Percentiles rank a stretch among this genome's conserved stretches.
phyloP scores from a whole-genome alignment of 495 filamentous ascomycete species.

The Friedmanniomyces endolithicus region DNA sequence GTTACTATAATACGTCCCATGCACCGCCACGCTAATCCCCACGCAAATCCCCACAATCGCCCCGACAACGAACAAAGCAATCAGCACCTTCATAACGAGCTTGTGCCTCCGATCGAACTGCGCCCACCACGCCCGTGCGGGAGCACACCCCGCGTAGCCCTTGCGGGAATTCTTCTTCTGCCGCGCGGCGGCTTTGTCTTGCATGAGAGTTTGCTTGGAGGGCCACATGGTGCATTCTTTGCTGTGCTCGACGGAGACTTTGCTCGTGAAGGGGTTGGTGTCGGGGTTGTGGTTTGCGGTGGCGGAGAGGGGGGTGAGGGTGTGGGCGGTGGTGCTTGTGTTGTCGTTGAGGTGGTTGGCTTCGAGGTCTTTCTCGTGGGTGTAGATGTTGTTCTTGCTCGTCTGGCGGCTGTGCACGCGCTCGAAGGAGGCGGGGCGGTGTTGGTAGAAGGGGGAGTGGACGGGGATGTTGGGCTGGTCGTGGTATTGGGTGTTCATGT shows the following conservation, averaged over 20 bases:
- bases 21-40: slow-evolving; percentile 48
- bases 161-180: slow-evolving; percentile 21
- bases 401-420: slow-evolving; percentile 21
- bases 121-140: slow-evolving; percentile 30
- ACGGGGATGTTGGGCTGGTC: slow-evolving; percentile 9
- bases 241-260: slow-evolving; percentile 26
- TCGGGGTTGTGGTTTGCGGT: not conserved
- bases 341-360: not conserved
- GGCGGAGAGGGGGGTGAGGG: slow-evolving; percentile 2
- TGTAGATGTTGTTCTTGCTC: slow-evolving; percentile 22
- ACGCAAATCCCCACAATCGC: slow-evolving; percentile 49
- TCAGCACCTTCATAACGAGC: slow-evolving; percentile 39
- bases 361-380: slow-evolving; percentile 32
- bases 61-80: slow-evolving; percentile 46
- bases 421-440: slow-evolving; percentile 42
- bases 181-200: slow-evolving; percentile 23
- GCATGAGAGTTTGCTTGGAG: slow-evolving; percentile 27
- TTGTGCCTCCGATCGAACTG: slow-evolving; percentile 40
- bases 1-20: slow-evolving; percentile 10
- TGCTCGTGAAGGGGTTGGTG: slow-evolving; percentile 15
- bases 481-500: not conserved
- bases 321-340: not conserved
- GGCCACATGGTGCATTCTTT: slow-evolving; percentile 37
- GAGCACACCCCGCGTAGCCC: slow-evolving; percentile 6
- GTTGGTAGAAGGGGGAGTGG: slow-evolving; percentile 49